Evolutionary conservation across 305 asterid genomes (phyloP).

Genomic region (Fraxinus velutina): DNA sequence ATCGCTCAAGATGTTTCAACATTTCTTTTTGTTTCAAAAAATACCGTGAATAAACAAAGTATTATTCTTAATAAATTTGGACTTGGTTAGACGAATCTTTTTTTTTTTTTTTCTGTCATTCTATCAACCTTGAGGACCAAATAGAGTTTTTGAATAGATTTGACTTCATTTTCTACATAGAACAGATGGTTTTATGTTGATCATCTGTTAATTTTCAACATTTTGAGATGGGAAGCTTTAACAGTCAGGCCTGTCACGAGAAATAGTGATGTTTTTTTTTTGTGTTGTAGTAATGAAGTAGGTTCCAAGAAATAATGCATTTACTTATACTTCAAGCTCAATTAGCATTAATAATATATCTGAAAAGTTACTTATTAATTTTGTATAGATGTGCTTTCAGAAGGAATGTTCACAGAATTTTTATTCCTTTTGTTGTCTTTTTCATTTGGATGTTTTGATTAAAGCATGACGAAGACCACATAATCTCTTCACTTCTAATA

Average conservation of each 20-base stretch:
- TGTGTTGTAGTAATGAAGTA: not conserved
- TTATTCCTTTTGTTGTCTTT: not conserved
- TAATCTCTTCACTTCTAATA: not conserved
- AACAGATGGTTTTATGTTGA: not conserved
- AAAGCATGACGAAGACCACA: not conserved
- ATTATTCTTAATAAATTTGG: not conserved
- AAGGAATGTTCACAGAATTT: not conserved
- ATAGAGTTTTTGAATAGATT: not conserved
- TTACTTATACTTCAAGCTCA: not conserved
- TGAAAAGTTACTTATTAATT: not conserved
- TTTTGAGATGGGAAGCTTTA: not conserved
- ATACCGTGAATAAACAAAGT: not conserved
- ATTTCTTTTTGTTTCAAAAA: not conserved
- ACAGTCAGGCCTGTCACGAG: not conserved
- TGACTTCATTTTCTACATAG: not conserved
- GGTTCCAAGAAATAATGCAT: not conserved
- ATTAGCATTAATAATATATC: not conserved
- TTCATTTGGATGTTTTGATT: not conserved
- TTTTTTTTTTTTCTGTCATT: not conserved
- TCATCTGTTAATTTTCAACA: not conserved
- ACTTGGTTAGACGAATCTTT: not conserved
- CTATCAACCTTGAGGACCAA: not conserved
- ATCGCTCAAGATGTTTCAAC: not conserved
- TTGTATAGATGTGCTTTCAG: not conserved
- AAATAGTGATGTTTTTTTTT: not conserved